A percentile compares a stretch with the other conserved stretches of the same genome.
These are phyloP conservation scores for Populus euphratica DNA, from an alignment of 345 rosid genomes.

Conservation along the genomic window DNA sequence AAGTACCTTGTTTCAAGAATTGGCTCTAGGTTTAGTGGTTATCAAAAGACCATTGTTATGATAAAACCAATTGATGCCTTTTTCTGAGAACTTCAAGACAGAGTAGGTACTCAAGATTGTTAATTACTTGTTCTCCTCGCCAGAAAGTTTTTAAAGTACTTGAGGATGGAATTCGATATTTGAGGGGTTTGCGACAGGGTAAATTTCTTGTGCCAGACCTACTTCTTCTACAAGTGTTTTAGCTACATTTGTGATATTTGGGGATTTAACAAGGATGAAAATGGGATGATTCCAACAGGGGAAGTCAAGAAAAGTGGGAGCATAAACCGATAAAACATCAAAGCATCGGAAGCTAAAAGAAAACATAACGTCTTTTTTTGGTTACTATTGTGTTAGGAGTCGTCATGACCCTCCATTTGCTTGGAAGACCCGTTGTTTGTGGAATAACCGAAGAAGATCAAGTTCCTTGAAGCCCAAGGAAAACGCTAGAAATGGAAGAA, in stretches of 20 bases:
- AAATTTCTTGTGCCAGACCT: neutral
- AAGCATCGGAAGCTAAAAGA: too few relatives aligned
- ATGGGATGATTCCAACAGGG: slow-evolving; percentile 10
- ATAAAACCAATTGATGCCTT: neutral
- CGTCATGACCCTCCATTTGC: too few relatives aligned
- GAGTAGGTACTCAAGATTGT: neutral
- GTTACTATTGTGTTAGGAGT: too few relatives aligned
- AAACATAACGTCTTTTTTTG: too few relatives aligned
- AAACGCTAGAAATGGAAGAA: too few relatives aligned
- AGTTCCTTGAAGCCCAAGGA: too few relatives aligned
- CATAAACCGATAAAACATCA: neutral
- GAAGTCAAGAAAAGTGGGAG: slow-evolving; percentile 38
- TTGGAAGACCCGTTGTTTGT: too few relatives aligned
- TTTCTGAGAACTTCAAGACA: neutral
- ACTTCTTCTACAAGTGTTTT: neutral
- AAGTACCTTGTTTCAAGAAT: too few relatives aligned
- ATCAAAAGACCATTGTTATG: neutral
- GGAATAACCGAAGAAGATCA: too few relatives aligned
- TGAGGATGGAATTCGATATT: slow-evolving; percentile 25
- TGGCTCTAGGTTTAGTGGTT: too few relatives aligned
- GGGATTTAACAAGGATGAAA: slow-evolving; percentile 28
- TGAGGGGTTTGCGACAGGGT: slow-evolving; percentile 18
- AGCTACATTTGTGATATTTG: slow-evolving; percentile 23
- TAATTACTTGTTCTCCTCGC: neutral
- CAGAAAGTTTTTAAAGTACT: slow-evolving; percentile 4